Percentiles rank a stretch among this genome's conserved stretches.
Evolutionary conservation across 2,329 filamentous ascomycete genomes (phyloP).

Genomic region (Chaetomium globosum): DNA sequence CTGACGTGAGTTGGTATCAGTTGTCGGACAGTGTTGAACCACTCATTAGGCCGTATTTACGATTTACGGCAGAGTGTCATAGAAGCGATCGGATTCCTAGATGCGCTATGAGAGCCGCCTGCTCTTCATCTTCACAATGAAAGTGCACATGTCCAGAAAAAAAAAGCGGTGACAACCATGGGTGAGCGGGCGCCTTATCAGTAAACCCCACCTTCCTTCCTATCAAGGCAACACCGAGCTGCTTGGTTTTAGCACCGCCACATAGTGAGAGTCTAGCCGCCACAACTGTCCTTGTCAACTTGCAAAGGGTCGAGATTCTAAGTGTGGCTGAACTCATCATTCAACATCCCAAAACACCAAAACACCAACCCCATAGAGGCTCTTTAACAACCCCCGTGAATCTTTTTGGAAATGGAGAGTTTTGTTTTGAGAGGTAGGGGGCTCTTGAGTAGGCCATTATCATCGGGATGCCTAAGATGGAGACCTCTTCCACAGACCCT

Average conservation of each 20-base stretch:
- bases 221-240: slow-evolving; percentile 14
- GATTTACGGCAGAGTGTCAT: background rate
- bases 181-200: slow-evolving; percentile 6
- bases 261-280: background rate
- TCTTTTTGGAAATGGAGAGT: slow-evolving; percentile 14
- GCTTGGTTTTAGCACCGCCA: background rate
- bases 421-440: slow-evolving; percentile 25
- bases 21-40: background rate
- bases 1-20: background rate
- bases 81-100: background rate
- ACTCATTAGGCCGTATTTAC: background rate
- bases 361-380: slow-evolving; percentile 7
- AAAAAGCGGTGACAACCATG: background rate
- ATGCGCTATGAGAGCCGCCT: background rate
- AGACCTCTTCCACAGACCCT: slow-evolving; percentile 27
- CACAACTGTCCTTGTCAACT: background rate
- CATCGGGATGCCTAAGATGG: slow-evolving; percentile 21
- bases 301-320: background rate
- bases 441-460: slow-evolving; percentile 30
- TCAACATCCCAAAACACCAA: background rate
- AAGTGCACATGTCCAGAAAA: background rate
- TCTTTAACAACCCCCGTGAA: background rate
- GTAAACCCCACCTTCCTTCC: slow-evolving; percentile 10
- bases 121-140: background rate
- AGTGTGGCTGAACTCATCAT: slow-evolving; percentile 19